phyloP scores from a whole-genome alignment of 192 early-diverging fungal genomes.

The Linnemannia exigua region DNA sequence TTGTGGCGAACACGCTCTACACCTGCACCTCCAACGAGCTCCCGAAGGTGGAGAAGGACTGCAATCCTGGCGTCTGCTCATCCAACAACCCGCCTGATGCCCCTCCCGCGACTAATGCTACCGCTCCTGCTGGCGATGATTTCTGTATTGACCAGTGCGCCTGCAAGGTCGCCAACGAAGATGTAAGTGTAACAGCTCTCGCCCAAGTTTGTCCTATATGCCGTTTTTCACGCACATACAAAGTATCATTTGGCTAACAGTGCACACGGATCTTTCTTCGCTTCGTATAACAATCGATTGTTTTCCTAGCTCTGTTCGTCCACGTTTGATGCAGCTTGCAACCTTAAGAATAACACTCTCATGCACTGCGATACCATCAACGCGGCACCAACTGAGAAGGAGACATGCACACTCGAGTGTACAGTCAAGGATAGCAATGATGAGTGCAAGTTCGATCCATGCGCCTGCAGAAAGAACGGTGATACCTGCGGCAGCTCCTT shows the following conservation, averaged over 20 bases:
- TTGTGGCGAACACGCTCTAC: background rate
- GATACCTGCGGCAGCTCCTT: slow-evolving; percentile 4
- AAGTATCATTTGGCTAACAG: too few relatives aligned
- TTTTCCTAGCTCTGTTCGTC: slow-evolving; percentile 10
- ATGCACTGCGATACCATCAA: background rate
- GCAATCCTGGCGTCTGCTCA: slow-evolving; percentile 1
- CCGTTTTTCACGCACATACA: too few relatives aligned
- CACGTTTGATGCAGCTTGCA: background rate
- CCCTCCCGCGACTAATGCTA: background rate
- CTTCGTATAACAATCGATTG: too few relatives aligned
- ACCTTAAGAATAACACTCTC: background rate
- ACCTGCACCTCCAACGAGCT: background rate
- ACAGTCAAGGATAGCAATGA: background rate
- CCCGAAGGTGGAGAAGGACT: background rate
- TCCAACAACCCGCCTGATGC: background rate
- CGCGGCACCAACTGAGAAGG: background rate
- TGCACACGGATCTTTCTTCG: too few relatives aligned
- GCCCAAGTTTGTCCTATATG: background rate
- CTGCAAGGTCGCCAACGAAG: slow-evolving; percentile 1
- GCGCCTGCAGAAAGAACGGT: slow-evolving; percentile 3
- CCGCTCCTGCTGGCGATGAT: background rate
- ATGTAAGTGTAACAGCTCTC: background rate
- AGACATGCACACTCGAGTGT: background rate
- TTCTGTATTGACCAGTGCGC: slow-evolving; percentile 12
- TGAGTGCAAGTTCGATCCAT: slow-evolving; percentile 6